Evolutionary conservation across 2,329 filamentous ascomycete species (phyloP), one percentile per base, ranked within the genome.

Genomic region (Beauveria scarabaeidicola): DNA sequence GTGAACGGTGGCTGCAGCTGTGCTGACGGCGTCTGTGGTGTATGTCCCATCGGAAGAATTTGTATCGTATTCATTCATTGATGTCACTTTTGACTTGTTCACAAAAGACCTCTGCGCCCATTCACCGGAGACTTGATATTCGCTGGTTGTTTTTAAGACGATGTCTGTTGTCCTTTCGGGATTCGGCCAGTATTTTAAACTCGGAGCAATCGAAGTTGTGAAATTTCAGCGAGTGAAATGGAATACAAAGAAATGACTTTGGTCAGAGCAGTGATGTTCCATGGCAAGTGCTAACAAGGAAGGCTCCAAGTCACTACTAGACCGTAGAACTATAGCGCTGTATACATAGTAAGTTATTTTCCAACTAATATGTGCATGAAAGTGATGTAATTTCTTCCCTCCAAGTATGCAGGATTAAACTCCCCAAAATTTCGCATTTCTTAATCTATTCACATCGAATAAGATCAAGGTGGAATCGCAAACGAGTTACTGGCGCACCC

Each of bases 1-100:
- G 29, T 53, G 60, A 17, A 61, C 54, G 3, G 54, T 53, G 21
- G 60, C 60, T 15, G 19, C 54, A 29, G 50, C 36, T 21, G 43
- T 50, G 43, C 54, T 54, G 25, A 61, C 19, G 3, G 43, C 36
- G 5, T 15, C 25, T 15, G 3, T 13, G 25, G 6, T 25, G 4
- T 38, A 4, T 29, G 9, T 15, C 9, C 17, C 10, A 21, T 27
- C 32, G 13, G 21, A 47, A 23, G 9, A 38, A 23, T 25, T 9
- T 6, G 3, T n/a, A 29, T 10, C 6, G 11, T 47, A 3, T 32
- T 44, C 21, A 19, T 48, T 25, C 53, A 56, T 56, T 27, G 15
- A n/a, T 15, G 3, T 9, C 6, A 4, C 3, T 41, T 27, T 38
- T 9, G 9, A 17, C 15, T 10, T 13, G 21, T 44, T 38, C 11